Evolutionary conservation across 1,284 basidiomycete genomes (phyloP), one percentile per base, ranked within the genome.

Genomic region (Irpex rosettiformis): DNA sequence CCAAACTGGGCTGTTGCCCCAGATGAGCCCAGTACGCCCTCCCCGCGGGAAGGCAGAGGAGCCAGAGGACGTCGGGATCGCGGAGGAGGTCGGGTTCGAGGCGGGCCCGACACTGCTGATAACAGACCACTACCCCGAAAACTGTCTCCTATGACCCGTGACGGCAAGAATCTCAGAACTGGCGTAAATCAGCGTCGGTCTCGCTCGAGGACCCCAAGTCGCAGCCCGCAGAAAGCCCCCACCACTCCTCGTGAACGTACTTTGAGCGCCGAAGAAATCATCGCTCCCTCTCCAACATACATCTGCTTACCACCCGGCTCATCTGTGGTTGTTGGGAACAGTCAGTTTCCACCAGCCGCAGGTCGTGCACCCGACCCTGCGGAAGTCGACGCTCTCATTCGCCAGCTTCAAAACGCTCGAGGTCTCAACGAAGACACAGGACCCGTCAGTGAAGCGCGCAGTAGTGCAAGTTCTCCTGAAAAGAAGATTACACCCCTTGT

Each of bases 1-100:
- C 69, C 67, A 3, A 65, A 67, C 58, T 68, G 66, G 67, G 67
- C 68, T 11, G 16, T 65, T 25, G 67, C 68, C 2, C 63, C 65
- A 0, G 60, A 65, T 10, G 48, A 49, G 48, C 48, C 48, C 27
- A 16, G 10, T 8, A 25, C 48, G 11, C 48, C 48, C 10, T n/a
- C 24, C 21, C 8, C 48, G 5, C 48, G 48, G 8, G 22, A 24
- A 28, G n/a, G 21, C 10, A 27, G 11, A 11, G 48, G 27, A 24
- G 11, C 11, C 27, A 10, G 10, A 10, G 27, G 48, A 11, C 11
- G 24, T 49, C 22, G 48, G 11, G 13, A 24, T 25, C 48, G 48
- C 22, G 48, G 21, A 24, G n/a, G 13, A 27, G 13, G 48, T 10
- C 22, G n/a, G 24, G 48, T 18, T 5, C 11, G 21, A 28, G 27